Percentiles rank a stretch among this genome's conserved stretches.
Evolutionary conservation across 495 filamentous ascomycete species (phyloP).

Genomic region (Penicillium canariense): DNA sequence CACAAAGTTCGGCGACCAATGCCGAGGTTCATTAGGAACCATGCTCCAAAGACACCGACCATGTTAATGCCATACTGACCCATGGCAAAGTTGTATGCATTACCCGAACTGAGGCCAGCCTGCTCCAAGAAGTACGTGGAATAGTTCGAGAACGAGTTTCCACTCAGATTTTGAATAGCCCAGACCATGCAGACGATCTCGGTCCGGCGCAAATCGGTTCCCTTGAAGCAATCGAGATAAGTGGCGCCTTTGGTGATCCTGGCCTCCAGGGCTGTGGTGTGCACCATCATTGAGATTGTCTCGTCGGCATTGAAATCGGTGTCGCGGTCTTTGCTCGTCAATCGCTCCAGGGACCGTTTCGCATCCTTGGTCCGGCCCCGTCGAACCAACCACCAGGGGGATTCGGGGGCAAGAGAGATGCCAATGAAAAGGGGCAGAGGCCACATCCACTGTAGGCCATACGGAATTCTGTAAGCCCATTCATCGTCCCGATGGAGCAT

Average conservation of each 20-base stretch:
- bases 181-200: constrained; percentile 78
- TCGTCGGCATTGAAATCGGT: constrained; percentile 69
- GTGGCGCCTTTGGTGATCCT: constrained; percentile 67
- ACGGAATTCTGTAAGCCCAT: constrained; percentile 69
- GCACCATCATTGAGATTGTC: constrained; percentile 81
- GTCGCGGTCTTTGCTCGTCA: constrained; percentile 57
- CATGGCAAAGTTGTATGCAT: constrained; percentile 67
- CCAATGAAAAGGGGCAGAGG: constrained; percentile 70
- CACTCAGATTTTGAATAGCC: constrained; percentile 79
- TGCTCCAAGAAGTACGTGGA: constrained; percentile 76
- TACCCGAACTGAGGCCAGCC: constrained; percentile 58
- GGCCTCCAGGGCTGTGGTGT: constrained; percentile 71
- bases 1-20: constrained; percentile 71
- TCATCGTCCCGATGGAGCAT: constrained; percentile 57
- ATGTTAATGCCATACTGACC: constrained; percentile 77
- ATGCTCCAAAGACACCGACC: constrained; percentile 68
- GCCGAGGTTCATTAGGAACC: constrained; percentile 67
- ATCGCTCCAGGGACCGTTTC: constrained; percentile 62
- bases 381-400: constrained; percentile 80
- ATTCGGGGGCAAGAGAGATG: constrained; percentile 70
- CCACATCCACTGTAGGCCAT: constrained; percentile 85
- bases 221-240: constrained; percentile 74
- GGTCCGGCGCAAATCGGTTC: constrained; percentile 69
- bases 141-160: constrained; percentile 78
- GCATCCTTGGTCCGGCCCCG: constrained; percentile 66